Percentiles rank a stretch among this genome's conserved stretches.
These are phyloP conservation scores for Acidomyces sp. DNA, from an alignment of 495 filamentous ascomycete genomes.

Conservation along the genomic window DNA sequence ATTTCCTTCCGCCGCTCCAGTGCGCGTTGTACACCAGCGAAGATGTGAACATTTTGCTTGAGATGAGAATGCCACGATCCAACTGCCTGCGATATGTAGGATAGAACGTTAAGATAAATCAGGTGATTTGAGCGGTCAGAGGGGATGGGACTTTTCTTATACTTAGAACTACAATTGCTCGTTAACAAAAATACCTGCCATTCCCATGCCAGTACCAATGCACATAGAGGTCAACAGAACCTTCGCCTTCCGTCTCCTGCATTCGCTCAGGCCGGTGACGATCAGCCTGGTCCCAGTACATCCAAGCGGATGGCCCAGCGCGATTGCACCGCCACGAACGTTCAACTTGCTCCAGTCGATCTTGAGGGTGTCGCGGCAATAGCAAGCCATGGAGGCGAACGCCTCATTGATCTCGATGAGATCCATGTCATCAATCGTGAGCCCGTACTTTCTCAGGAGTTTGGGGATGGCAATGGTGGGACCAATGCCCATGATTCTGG, in stretches of 20 bases:
- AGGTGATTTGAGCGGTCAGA: too few relatives aligned
- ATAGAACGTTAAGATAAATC: too few relatives aligned
- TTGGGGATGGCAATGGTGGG: constrained; percentile 91
- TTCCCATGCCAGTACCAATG: constrained; percentile 30
- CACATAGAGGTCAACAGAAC: constrained; percentile 33
- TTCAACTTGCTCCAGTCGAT: constrained; percentile 81
- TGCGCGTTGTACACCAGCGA: too few relatives aligned
- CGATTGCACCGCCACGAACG: constrained; percentile 80
- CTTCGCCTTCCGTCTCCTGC: constrained; percentile 39
- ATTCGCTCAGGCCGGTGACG: constrained; percentile 59
- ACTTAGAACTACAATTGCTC: constrained; percentile 23
- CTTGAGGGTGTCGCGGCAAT: constrained; percentile 66
- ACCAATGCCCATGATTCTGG: constrained; percentile 94
- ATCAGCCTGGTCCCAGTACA: constrained; percentile 78
- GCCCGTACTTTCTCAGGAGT: constrained; percentile 64
- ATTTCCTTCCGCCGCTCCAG: too few relatives aligned
- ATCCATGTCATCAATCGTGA: constrained; percentile 73
- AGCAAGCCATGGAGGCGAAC: constrained; percentile 94
- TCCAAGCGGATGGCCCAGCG: constrained; percentile 84
- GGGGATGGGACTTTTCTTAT: too few relatives aligned
- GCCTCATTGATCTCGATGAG: constrained; percentile 94
- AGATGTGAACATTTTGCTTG: too few relatives aligned
- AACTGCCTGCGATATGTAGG: too few relatives aligned
- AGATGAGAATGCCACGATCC: too few relatives aligned
- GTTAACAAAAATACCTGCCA: constrained; percentile 30